These are phyloP conservation scores for Aspergillus thermomutatus DNA, from an alignment of 2,329 filamentous ascomycete genomes.

Conservation along the genomic window DNA sequence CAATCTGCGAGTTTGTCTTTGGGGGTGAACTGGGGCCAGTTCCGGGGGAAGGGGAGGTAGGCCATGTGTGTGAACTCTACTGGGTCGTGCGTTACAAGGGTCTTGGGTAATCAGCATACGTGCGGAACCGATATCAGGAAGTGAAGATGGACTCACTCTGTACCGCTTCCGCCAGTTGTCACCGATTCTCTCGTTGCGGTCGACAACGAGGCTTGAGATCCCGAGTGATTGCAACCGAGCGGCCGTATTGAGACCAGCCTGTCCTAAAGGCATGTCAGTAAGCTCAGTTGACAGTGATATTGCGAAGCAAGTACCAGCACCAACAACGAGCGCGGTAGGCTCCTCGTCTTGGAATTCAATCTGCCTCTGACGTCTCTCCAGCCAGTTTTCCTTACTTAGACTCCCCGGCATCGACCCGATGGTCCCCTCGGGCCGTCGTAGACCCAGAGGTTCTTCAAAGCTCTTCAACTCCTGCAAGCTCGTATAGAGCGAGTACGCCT, in stretches of 20 bases:
- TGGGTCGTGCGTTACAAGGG: constrained; percentile 40
- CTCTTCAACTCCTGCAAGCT: constrained; percentile 35
- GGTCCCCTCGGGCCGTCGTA: constrained; percentile 32
- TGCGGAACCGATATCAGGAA: background rate
- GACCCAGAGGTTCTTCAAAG: constrained; percentile 32
- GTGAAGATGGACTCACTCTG: constrained; percentile 23
- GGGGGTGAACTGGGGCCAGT: constrained; percentile 43
- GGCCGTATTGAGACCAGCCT: constrained; percentile 42
- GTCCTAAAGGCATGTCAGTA: constrained; percentile 25
- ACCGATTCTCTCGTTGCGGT: constrained; percentile 45
- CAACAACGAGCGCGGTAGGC: constrained; percentile 40
- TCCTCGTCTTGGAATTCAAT: constrained; percentile 35
- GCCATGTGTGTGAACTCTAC: constrained; percentile 39
- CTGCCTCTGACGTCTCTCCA: constrained; percentile 31
- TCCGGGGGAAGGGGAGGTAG: constrained; percentile 40
- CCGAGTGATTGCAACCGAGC: constrained; percentile 42
- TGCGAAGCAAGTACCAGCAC: constrained; percentile 27
- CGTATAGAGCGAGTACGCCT: constrained; percentile 39
- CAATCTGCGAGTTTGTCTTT: constrained; percentile 50
- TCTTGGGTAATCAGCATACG: constrained; percentile 13
- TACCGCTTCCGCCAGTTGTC: constrained; percentile 54
- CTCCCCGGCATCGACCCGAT: constrained; percentile 33
- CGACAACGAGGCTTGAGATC: constrained; percentile 42
- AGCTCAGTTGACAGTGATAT: background rate
- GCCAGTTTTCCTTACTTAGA: constrained; percentile 33